Percentiles rank a stretch among this genome's conserved stretches.
Conservation (phyloP, 345 rosid genomes). For the Eucalyptus urophylla region DNA sequence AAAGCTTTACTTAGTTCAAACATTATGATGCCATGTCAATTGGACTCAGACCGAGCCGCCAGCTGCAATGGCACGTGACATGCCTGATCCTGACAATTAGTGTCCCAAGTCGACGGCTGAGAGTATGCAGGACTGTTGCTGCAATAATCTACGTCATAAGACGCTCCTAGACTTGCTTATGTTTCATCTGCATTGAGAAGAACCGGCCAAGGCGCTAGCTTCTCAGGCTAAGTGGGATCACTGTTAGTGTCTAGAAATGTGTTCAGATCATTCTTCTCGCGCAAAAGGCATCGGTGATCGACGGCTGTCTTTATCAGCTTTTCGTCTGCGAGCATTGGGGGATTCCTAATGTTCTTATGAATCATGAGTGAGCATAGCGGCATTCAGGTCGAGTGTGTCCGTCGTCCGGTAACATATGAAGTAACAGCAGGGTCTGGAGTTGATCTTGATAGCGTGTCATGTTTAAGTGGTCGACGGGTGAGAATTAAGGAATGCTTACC, state of each 20-base stretch:
- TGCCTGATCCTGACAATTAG: not conserved
- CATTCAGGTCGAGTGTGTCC: not conserved
- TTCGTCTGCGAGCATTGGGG: not conserved
- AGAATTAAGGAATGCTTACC: not conserved
- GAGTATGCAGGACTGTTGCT: not conserved
- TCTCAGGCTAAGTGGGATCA: not conserved
- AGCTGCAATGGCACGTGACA: not conserved
- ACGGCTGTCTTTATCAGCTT: not conserved
- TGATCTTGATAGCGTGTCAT: not conserved
- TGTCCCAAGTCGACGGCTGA: not conserved
- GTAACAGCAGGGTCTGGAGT: not conserved
- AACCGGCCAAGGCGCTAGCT: not conserved
- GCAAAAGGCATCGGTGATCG: not conserved
- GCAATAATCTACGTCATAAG: not conserved
- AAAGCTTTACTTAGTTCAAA: not conserved
- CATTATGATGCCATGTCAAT: not conserved
- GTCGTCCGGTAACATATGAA: not conserved
- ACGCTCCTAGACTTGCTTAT: not conserved
- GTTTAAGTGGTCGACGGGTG: not conserved
- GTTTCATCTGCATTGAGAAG: not conserved
- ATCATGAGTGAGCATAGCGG: not conserved
- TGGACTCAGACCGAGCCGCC: not conserved
- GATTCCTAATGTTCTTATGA: not conserved
- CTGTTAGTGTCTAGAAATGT: not conserved
- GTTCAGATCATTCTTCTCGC: not conserved